Evolutionary conservation across 305 asterid species (phyloP).

Genomic region (Lippia alba): DNA sequence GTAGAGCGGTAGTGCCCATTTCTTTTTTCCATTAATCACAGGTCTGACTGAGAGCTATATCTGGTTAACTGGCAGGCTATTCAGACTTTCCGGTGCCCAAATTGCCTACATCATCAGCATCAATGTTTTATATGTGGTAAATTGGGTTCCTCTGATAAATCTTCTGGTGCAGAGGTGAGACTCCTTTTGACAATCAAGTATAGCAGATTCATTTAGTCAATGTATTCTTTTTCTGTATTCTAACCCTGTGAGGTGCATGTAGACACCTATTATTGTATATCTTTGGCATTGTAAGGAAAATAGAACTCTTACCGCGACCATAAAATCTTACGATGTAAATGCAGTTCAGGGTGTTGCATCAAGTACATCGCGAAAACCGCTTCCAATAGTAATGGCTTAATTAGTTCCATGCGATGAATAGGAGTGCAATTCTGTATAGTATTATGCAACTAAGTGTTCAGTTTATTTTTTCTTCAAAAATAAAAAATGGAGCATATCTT

Average conservation of each 20-base stretch:
- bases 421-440: not conserved
- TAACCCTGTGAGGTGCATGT: slow-evolving; percentile 24
- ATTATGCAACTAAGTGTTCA: slow-evolving; percentile 4
- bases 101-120: slow-evolving; percentile 67
- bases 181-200: slow-evolving; percentile 30
- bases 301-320: not conserved
- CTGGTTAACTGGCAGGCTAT: slow-evolving; percentile 57
- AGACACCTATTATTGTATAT: slow-evolving; percentile 15
- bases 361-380: not conserved
- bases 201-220: slow-evolving; percentile 7
- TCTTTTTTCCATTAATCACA: slow-evolving; percentile 9
- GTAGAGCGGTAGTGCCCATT: not conserved
- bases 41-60: slow-evolving; percentile 30
- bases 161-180: slow-evolving; percentile 64
- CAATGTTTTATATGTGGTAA: slow-evolving; percentile 75
- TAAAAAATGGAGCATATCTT: slow-evolving; percentile 1
- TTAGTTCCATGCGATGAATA: not conserved
- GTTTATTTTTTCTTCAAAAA: slow-evolving; percentile 4
- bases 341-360: not conserved
- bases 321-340: slow-evolving; percentile 7
- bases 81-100: slow-evolving; percentile 61
- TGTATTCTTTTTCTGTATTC: slow-evolving; percentile 11
- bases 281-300: slow-evolving; percentile 2
- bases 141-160: slow-evolving; percentile 70
- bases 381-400: not conserved